A percentile compares a stretch with the other conserved stretches of the same genome.
Conservation (phyloP, 2,329 filamentous ascomycete species). For the Dothistroma septosporum region DNA sequence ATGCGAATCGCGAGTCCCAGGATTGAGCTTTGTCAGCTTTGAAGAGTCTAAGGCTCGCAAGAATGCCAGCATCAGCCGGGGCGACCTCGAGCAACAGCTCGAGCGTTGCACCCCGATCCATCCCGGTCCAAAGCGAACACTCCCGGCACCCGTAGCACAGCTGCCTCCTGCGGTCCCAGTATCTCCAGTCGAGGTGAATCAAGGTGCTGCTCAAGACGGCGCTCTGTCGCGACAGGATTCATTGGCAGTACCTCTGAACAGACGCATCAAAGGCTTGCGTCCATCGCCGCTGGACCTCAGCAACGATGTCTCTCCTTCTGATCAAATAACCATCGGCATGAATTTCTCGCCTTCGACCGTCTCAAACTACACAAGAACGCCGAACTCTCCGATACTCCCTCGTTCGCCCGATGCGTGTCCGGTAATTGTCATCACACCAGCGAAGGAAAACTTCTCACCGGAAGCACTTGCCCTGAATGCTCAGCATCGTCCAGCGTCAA, state of each 20-base stretch:
- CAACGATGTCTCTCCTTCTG: slow-evolving; percentile 60
- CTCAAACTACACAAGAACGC: slow-evolving; percentile 40
- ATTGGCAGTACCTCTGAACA: slow-evolving; percentile 18
- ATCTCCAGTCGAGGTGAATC: too few relatives aligned
- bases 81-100: slow-evolving; percentile 28
- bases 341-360: slow-evolving; percentile 56
- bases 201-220: too few relatives aligned
- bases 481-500: slow-evolving; percentile 49
- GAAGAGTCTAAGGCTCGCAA: slow-evolving; percentile 20
- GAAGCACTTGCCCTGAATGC: slow-evolving; percentile 43
- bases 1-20: slow-evolving; percentile 29
- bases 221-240: slow-evolving; percentile 3
- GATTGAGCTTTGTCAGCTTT: slow-evolving; percentile 26
- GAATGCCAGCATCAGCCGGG: slow-evolving; percentile 8
- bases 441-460: slow-evolving; percentile 51
- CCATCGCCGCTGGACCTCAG: slow-evolving; percentile 30
- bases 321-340: slow-evolving; percentile 70
- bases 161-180: neutral
- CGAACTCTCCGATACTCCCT: slow-evolving; percentile 22
- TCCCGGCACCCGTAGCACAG: slow-evolving; percentile 2
- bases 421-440: slow-evolving; percentile 50
- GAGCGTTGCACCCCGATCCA: slow-evolving; percentile 15
- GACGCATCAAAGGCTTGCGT: slow-evolving; percentile 26
- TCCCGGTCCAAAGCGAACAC: slow-evolving; percentile 11
- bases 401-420: neutral